phyloP scores from a whole-genome alignment of 768 basidiomycete genomes.

The Termitomyces sp. region DNA sequence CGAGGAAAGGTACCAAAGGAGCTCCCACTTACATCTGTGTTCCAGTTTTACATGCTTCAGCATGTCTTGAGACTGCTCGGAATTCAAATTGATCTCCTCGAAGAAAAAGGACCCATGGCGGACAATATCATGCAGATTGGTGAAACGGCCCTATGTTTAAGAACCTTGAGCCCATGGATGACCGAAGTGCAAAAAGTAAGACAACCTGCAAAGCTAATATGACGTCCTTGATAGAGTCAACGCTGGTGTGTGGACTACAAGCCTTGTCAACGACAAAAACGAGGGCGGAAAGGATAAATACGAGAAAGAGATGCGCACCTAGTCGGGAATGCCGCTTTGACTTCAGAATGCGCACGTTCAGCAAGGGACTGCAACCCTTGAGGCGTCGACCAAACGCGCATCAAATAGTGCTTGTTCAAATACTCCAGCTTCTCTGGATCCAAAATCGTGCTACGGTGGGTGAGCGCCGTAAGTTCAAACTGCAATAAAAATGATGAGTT shows the following conservation, averaged over 20 bases:
- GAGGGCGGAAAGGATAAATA: not conserved
- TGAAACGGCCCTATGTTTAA: slow-evolving; percentile 54
- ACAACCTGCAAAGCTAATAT: slow-evolving; percentile 56
- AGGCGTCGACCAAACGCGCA: slow-evolving; percentile 43
- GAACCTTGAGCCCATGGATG: not conserved
- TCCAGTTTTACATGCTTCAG: slow-evolving; percentile 31
- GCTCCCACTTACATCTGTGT: slow-evolving; percentile 33
- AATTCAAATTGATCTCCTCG: slow-evolving; percentile 52
- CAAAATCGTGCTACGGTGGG: slow-evolving; percentile 78
- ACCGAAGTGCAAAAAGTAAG: not conserved
- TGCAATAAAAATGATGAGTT: slow-evolving; percentile 18
- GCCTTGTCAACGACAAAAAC: not conserved
- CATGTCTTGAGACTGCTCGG: slow-evolving; percentile 53
- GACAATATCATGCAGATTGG: slow-evolving; percentile 68
- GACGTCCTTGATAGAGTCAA: slow-evolving; percentile 58
- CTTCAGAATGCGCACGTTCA: slow-evolving; percentile 40
- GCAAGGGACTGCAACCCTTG: slow-evolving; percentile 51
- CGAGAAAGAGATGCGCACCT: slow-evolving; percentile 36
- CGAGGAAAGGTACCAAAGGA: slow-evolving; percentile 5
- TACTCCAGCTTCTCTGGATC: slow-evolving; percentile 78
- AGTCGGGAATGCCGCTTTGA: slow-evolving; percentile 53
- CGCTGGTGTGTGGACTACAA: slow-evolving; percentile 39
- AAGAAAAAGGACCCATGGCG: slow-evolving; percentile 74
- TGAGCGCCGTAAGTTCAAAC: slow-evolving; percentile 76
- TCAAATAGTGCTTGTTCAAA: slow-evolving; percentile 84